These are phyloP conservation scores for Raffaelea deltoideospora DNA, from an alignment of 2,329 filamentous ascomycete species.

Conservation along the genomic window DNA sequence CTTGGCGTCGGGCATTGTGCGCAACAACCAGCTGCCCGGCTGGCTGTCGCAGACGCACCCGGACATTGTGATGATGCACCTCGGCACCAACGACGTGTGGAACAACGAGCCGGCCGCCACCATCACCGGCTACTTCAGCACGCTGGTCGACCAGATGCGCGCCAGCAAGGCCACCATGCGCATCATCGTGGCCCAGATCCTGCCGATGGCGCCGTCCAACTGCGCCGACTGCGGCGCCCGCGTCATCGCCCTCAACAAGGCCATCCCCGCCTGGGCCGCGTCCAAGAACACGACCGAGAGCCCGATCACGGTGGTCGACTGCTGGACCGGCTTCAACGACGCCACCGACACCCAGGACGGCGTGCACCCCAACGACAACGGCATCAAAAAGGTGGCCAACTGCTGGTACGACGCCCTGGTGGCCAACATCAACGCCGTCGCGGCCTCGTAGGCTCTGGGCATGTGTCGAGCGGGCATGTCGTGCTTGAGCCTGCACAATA, in stretches of 20 bases:
- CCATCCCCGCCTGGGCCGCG: slow-evolving; percentile 16
- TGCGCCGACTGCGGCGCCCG: slow-evolving; percentile 13
- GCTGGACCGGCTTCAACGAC: slow-evolving; percentile 18
- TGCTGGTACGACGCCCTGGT: slow-evolving; percentile 12
- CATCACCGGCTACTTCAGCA: slow-evolving; percentile 21
- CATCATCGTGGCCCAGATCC: slow-evolving; percentile 20
- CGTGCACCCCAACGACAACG: slow-evolving; percentile 17
- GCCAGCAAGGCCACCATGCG: slow-evolving; percentile 22
- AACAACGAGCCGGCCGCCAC: slow-evolving; percentile 17
- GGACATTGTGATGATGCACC: slow-evolving; percentile 29
- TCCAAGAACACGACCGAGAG: slow-evolving; percentile 12
- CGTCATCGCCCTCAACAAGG: slow-evolving; percentile 14
- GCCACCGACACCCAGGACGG: slow-evolving; percentile 16
- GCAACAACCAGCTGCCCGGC: slow-evolving; percentile 19
- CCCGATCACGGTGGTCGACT: slow-evolving; percentile 19
- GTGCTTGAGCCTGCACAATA: no score
- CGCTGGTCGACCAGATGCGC: slow-evolving; percentile 25
- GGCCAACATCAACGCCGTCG: no score
- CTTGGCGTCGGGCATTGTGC: slow-evolving; percentile 22
- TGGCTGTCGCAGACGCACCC: slow-evolving; percentile 23
- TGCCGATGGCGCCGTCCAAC: slow-evolving; percentile 16
- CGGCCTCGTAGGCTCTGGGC: no score
- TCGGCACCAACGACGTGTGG: slow-evolving; percentile 24
- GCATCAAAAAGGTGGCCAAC: slow-evolving; percentile 15
- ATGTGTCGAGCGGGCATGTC: no score